Evolutionary conservation across 2,329 filamentous ascomycete species (phyloP).

Genomic region (Paecilomyces sp.): DNA sequence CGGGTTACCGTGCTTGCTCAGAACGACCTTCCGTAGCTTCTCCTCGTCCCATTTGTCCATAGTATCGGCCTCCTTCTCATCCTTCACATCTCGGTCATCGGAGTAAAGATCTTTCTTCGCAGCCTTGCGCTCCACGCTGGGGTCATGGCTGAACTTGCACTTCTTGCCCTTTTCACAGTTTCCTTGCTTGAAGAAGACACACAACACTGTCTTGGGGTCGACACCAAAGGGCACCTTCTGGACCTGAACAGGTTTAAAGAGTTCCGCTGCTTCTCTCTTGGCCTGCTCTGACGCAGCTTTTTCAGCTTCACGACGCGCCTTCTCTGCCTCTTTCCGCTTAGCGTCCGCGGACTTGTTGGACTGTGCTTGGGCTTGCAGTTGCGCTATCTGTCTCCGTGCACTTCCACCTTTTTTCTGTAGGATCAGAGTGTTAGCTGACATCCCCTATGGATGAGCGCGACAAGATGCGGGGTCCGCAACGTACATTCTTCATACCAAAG

Average conservation of each 20-base stretch:
- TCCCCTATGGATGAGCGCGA: background rate
- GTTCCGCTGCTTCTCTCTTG: conserved; percentile 67
- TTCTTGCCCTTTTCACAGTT: conserved; percentile 95
- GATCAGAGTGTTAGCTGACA: background rate
- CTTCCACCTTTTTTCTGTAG: conserved; percentile 77
- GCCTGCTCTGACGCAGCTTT: conserved; percentile 86
- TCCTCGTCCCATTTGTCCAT: conserved; percentile 98
- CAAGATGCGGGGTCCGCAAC: conserved; percentile 12
- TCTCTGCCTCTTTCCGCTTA: conserved; percentile 68
- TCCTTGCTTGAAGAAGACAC: conserved; percentile 95
- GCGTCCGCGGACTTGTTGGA: conserved; percentile 75
- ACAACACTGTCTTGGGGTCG: conserved; percentile 94
- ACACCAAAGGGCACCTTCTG: conserved; percentile 98
- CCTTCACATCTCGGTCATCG: conserved; percentile 65
- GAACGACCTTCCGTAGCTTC: conserved; percentile 80
- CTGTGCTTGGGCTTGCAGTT: conserved; percentile 67
- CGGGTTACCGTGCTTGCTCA: conserved; percentile 97
- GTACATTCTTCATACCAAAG: conserved; percentile 96
- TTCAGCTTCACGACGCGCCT: conserved; percentile 66
- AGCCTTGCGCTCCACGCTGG: conserved; percentile 80
- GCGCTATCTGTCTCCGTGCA: conserved; percentile 84
- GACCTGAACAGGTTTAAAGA: conserved; percentile 89
- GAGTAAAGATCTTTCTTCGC: conserved; percentile 90
- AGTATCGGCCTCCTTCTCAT: conserved; percentile 76
- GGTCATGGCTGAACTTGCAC: conserved; percentile 96